A percentile compares a stretch with the other conserved stretches of the same genome.
These are phyloP conservation scores for Wickerhamiella occidentalis DNA, from an alignment of 805 yeast species.

Conservation along the genomic window DNA sequence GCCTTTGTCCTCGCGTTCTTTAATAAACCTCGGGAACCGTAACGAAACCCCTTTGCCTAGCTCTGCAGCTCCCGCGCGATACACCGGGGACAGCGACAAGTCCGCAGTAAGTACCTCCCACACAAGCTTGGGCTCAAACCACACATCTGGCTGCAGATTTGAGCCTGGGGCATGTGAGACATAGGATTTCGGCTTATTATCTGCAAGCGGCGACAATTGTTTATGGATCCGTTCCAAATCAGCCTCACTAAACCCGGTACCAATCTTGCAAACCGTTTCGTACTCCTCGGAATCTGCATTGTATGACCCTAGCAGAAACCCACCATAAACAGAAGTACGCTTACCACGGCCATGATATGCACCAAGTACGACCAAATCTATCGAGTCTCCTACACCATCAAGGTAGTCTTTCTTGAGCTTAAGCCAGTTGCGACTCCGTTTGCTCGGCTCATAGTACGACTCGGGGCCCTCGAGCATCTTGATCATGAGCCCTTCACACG, in stretches of 20 bases:
- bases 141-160: constrained; percentile 74
- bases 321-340: constrained; percentile 91
- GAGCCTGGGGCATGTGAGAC: constrained; percentile 52
- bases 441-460: constrained; percentile 84
- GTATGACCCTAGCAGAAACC: constrained; percentile 80
- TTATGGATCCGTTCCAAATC: constrained; percentile 49
- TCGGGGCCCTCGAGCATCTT: constrained; percentile 74
- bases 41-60: constrained; percentile 76
- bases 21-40: constrained; percentile 75
- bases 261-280: constrained; percentile 93
- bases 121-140: constrained; percentile 79
- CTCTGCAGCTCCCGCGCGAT: constrained; percentile 66
- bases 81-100: constrained; percentile 74
- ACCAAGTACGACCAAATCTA: constrained; percentile 87
- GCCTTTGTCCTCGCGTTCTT: constrained; percentile 75
- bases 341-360: constrained; percentile 91
- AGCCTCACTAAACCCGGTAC: constrained; percentile 93
- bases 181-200: constrained; percentile 50
- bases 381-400: constrained; percentile 90
- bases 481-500: constrained; percentile 95
- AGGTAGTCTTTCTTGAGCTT: constrained; percentile 90
- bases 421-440: constrained; percentile 89
- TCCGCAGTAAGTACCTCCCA: constrained; percentile 92
- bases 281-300: constrained; percentile 84
- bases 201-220: constrained; percentile 55